Percentiles rank a stretch among this genome's conserved stretches.
phyloP scores from a whole-genome alignment of 345 rosid species.

The Raphanus raphanistrum region DNA sequence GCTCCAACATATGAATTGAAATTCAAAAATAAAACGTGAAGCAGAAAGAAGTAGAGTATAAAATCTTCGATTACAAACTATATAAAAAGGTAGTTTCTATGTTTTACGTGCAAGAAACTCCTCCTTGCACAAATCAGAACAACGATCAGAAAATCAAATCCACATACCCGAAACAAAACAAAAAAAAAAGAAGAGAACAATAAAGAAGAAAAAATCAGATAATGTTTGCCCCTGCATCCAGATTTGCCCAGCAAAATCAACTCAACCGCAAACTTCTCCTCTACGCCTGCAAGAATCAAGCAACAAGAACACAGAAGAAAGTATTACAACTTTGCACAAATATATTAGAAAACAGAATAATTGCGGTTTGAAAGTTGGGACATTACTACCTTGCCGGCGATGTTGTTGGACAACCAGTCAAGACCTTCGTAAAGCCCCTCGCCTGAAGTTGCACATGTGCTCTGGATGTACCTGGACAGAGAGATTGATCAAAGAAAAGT shows the following conservation, averaged over 20 bases:
- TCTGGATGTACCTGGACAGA: slow-evolving; percentile 23
- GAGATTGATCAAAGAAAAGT: neutral
- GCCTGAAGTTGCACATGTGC: slow-evolving; percentile 24
- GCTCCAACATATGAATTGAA: neutral
- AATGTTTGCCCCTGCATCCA: slow-evolving; percentile 25
- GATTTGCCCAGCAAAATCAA: slow-evolving; percentile 19
- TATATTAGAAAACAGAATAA: neutral
- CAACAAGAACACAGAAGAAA: slow-evolving; percentile 1
- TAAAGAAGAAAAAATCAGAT: slow-evolving; percentile 9
- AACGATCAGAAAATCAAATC: slow-evolving; percentile 10
- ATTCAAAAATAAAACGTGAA: neutral
- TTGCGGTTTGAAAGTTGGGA: neutral
- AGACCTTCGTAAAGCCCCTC: slow-evolving; percentile 34
- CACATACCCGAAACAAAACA: neutral
- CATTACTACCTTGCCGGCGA: slow-evolving; percentile 15
- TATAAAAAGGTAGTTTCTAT: slow-evolving; percentile 5
- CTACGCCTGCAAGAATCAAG: slow-evolving; percentile 12
- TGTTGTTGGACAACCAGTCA: slow-evolving; percentile 29
- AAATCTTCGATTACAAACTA: slow-evolving; percentile 1
- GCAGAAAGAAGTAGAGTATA: neutral
- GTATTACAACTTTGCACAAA: neutral
- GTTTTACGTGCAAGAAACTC: slow-evolving; percentile 8
- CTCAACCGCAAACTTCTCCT: neutral
- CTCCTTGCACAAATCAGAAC: slow-evolving; percentile 12
- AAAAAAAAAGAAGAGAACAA: neutral